A percentile compares a stretch with the other conserved stretches of the same genome.
Conservation (phyloP, 2,329 filamentous ascomycete genomes). For the Basipetospora sp. region DNA sequence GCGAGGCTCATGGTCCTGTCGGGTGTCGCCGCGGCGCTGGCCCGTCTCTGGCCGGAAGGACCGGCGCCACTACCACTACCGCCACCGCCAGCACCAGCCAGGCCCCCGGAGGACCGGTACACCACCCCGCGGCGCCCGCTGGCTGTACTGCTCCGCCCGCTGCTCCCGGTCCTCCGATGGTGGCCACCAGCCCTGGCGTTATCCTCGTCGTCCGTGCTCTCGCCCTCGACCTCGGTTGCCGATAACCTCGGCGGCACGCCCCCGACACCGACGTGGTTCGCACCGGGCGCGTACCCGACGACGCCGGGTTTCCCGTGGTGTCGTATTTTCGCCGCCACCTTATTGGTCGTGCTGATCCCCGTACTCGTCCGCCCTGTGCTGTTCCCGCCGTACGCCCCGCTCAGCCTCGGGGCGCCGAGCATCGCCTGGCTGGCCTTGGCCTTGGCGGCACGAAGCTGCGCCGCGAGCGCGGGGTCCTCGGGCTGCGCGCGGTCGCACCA, state of each 20-base stretch:
- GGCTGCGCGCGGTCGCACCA: conserved; percentile 93
- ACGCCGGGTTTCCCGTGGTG: conserved; percentile 72
- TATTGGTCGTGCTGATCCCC: conserved; percentile 43
- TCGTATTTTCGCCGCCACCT: conserved; percentile 72
- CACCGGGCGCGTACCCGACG: conserved; percentile 62
- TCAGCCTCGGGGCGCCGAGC: conserved; percentile 40
- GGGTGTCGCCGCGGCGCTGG: conserved; percentile 42
- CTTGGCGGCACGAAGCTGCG: conserved; percentile 76
- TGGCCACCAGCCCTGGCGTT: conserved; percentile 24
- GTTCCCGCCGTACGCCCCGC: conserved; percentile 17
- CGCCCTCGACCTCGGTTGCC: conserved; percentile 88
- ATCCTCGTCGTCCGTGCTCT: conserved; percentile 65
- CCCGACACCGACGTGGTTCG: conserved; percentile 57
- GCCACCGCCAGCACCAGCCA: conserved; percentile 24
- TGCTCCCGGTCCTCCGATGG: conserved; percentile 61
- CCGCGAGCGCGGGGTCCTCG: conserved; percentile 71
- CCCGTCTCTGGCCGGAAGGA: too few species aligned
- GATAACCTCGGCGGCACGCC: conserved; percentile 84
- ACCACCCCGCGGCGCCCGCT: conserved; percentile 34
- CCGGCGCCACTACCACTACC: conserved; percentile 31
- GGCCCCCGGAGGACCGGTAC: conserved; percentile 37
- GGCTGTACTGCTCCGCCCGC: conserved; percentile 54
- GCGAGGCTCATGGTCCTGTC: conserved; percentile 39
- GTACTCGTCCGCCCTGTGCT: conserved; percentile 43
- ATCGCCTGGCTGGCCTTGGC: conserved; percentile 75